Conservation (phyloP, 2,329 filamentous ascomycete genomes). For the Coniosporium tulheliwenetii region DNA sequence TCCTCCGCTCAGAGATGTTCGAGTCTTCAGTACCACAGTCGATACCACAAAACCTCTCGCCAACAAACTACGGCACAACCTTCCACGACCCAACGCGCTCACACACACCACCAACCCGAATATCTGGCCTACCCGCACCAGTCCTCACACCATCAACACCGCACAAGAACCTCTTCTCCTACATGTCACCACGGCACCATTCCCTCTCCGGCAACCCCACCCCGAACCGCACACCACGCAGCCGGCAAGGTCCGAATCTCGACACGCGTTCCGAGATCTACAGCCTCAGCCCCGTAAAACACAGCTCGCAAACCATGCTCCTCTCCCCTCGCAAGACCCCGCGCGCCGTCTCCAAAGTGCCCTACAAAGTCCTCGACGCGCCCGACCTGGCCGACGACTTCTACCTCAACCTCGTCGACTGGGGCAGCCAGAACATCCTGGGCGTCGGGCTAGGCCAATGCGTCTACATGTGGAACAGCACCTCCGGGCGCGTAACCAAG, state of each 20-base stretch:
- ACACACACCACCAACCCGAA: slow-evolving; percentile 65
- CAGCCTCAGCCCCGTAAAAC: slow-evolving; percentile 84
- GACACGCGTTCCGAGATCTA: slow-evolving; percentile 88
- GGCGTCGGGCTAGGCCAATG: slow-evolving; percentile 85
- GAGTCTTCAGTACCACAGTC: slow-evolving; percentile 77
- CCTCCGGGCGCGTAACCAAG: slow-evolving; percentile 80
- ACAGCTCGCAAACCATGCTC: slow-evolving; percentile 84
- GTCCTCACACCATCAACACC: slow-evolving; percentile 82
- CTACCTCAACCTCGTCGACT: slow-evolving; percentile 93
- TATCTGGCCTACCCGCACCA: slow-evolving; percentile 49
- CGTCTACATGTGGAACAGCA: slow-evolving; percentile 97
- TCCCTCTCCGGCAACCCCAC: slow-evolving; percentile 68
- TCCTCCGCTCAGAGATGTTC: slow-evolving; percentile 84
- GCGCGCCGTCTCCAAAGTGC: slow-evolving; percentile 83
- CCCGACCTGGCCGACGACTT: slow-evolving; percentile 95
- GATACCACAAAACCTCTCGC: slow-evolving; percentile 42
- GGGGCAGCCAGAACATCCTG: slow-evolving; percentile 88
- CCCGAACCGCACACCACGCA: slow-evolving; percentile 71
- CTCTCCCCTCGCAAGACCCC: slow-evolving; percentile 80
- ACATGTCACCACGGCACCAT: slow-evolving; percentile 60
- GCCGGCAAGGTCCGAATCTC: slow-evolving; percentile 72
- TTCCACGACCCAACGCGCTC: slow-evolving; percentile 49
- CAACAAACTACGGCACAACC: slow-evolving; percentile 35
- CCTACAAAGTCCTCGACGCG: slow-evolving; percentile 93
- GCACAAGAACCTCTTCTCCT: slow-evolving; percentile 93